Evolutionary conservation across 768 basidiomycete genomes (phyloP), one percentile per base, ranked within the genome.

Genomic region (Lepiota brunneoincarnata): DNA sequence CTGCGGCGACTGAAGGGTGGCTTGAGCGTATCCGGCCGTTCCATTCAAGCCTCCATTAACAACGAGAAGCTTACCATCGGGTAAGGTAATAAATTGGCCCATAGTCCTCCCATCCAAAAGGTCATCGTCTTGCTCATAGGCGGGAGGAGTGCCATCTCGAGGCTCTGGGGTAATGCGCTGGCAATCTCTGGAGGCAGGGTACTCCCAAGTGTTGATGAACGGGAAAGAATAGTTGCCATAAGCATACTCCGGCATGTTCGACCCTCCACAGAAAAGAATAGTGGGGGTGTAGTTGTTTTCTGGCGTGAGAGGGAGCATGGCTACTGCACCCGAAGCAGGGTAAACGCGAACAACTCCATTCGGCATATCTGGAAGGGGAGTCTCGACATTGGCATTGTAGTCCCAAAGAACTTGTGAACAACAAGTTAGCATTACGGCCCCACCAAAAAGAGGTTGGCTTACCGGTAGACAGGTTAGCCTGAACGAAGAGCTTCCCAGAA

Each of bases 271-370:
- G 70, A 98, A 95, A 41, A 98, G 63, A 43, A 97, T 66, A 0
- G 92, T 92, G 0, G 88, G 90, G 0, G 77, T 82, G 66, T 91
- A 98, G 64, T 90, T 87, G 73, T 96, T 97, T 18, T 78, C 87
- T 5, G 90, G 88, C 2, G 91, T 95, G 20, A 98, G 78, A 7
- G 95, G 95, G 0, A 98, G 79, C 88, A 98, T 92, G 38, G 89
- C 89, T 1, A 80, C 81, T 0, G 88, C 95, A 31, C 91, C 93
- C 9, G 93, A 92, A 0, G 89, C 95, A 9, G 93, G 93, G 64
- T 95, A 95, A 2, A 92, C 89, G 28, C 93, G 87, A 20, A 81
- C 83, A 42, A 95, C 83, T 38, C 76, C 72, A 31, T 75, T 73
- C 1, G 89, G 90, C 88, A 90, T 91, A 57, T 80, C 69, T 2